Conservation (phyloP, 2,329 filamentous ascomycete species). For the Orbilia blumenaviensis region DNA sequence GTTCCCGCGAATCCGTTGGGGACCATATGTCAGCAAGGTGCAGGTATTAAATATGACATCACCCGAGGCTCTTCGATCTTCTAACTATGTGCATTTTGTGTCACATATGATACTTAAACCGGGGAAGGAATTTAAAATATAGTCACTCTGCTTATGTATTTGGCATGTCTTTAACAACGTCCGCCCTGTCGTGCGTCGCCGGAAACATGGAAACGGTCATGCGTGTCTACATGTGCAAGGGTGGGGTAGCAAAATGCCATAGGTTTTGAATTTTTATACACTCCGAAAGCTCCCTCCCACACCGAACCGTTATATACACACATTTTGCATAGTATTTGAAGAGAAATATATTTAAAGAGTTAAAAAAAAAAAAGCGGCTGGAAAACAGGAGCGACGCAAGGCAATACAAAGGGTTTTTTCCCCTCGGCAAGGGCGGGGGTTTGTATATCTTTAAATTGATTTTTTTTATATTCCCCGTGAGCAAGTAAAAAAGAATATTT, state of each 20-base stretch:
- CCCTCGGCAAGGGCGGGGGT: not conserved
- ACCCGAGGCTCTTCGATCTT: not conserved
- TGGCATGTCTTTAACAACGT: not conserved
- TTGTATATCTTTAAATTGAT: not conserved
- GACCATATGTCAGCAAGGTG: not conserved
- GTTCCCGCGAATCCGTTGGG: conserved; percentile 3
- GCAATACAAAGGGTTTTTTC: not conserved
- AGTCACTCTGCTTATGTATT: too few species aligned
- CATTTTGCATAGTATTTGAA: conserved; percentile 23
- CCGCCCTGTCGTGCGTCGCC: not conserved
- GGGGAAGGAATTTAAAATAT: too few species aligned
- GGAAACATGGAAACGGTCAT: not conserved
- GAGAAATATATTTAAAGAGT: not conserved
- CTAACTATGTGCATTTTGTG: too few species aligned
- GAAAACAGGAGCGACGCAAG: not conserved
- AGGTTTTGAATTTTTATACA: conserved; percentile 42
- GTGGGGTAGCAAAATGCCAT: not conserved
- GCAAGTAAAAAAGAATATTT: conserved; percentile 3
- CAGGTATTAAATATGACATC: conserved; percentile 12
- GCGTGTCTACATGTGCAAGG: not conserved
- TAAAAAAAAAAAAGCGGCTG: not conserved
- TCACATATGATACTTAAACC: too few species aligned
- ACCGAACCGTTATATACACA: conserved; percentile 50
- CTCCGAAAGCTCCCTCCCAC: conserved; percentile 46
- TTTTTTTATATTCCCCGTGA: not conserved